These are phyloP conservation scores for Basidiobolus meristosporus DNA, from an alignment of 371 early-diverging fungal genomes.

Conservation along the genomic window DNA sequence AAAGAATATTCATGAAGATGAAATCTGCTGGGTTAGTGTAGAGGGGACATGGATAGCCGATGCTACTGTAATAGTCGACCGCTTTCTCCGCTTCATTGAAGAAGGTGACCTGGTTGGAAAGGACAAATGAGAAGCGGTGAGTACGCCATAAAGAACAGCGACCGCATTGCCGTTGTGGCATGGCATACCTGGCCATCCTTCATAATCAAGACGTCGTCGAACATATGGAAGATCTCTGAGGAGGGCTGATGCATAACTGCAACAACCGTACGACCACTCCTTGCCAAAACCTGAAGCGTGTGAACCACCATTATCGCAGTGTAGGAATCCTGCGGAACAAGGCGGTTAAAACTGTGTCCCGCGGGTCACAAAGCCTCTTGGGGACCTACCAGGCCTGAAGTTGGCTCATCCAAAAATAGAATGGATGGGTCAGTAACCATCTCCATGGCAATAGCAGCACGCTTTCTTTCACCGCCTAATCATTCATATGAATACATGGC, in stretches of 20 bases:
- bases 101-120: background rate
- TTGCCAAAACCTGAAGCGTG: background rate
- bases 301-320: background rate
- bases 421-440: conserved; percentile 72
- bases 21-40: conserved; percentile 58
- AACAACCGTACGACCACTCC: conserved; percentile 20
- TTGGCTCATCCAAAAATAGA: conserved; percentile 88
- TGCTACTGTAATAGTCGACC: conserved; percentile 18
- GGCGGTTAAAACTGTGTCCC: no score
- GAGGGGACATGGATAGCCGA: conserved; percentile 28
- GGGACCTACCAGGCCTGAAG: conserved; percentile 45
- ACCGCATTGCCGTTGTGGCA: no score
- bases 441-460: conserved; percentile 75
- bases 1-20: conserved; percentile 10
- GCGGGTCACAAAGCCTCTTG: no score
- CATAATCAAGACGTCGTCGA: conserved; percentile 11
- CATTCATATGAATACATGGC: no score
- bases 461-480: conserved; percentile 63
- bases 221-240: conserved; percentile 32
- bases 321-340: background rate
- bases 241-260: conserved; percentile 41
- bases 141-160: no score
- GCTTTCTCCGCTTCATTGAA: background rate
- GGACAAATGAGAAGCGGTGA: background rate
- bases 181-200: background rate